phyloP scores from a whole-genome alignment of 1,284 basidiomycete species.

The Puccinia triticina region DNA sequence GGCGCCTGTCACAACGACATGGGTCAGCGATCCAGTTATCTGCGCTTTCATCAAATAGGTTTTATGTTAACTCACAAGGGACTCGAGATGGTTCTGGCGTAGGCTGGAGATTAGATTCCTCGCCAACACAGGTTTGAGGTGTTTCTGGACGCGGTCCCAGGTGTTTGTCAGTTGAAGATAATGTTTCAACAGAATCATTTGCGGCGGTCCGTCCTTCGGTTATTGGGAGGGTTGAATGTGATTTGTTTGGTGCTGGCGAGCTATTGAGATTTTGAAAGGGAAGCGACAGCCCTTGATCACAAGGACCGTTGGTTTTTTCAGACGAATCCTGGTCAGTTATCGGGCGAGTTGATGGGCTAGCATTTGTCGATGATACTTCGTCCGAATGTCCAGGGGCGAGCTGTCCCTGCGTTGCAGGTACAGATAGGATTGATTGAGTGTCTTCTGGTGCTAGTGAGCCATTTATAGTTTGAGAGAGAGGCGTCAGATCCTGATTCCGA shows the following conservation, averaged over 20 bases:
- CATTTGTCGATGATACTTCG: not conserved
- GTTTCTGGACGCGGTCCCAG: not conserved
- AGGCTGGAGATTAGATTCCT: not conserved
- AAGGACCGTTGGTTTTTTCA: not conserved
- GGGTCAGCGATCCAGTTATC: not conserved
- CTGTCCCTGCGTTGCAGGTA: not conserved
- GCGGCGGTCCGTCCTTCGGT: not conserved
- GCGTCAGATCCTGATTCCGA: not conserved
- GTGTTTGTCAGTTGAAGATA: not conserved
- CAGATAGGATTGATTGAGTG: too few relatives aligned
- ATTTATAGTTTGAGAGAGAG: constrained; percentile 1
- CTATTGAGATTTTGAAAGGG: not conserved
- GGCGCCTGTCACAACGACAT: not conserved
- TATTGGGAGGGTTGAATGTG: not conserved
- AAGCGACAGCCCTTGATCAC: not conserved
- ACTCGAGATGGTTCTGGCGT: not conserved
- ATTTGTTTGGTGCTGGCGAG: not conserved
- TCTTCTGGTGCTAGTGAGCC: not conserved
- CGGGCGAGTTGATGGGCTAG: not conserved
- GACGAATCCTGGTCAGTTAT: not conserved
- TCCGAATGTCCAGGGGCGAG: not conserved
- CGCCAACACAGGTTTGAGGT: not conserved
- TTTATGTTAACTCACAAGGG: constrained; percentile 1
- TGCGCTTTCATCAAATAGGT: not conserved
- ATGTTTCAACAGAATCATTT: constrained; percentile 11